Evolutionary conservation across 208 protist genomes (phyloP).

Genomic region (Leptomonas seymouri): DNA sequence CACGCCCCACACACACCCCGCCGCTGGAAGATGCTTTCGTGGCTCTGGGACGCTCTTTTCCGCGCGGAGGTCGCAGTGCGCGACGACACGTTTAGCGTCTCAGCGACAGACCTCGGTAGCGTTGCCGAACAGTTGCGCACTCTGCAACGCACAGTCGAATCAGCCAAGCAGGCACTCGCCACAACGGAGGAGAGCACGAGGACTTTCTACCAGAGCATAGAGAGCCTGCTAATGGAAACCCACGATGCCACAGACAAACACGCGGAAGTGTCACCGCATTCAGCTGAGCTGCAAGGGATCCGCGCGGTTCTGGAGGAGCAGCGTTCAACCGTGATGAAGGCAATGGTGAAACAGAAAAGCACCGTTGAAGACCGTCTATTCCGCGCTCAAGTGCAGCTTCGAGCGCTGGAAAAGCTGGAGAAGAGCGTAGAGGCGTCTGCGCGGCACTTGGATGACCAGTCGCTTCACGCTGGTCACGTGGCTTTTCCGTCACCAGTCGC

Average conservation of each 20-base stretch:
- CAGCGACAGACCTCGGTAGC: background rate
- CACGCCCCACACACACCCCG: too few relatives aligned
- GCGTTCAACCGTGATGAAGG: background rate
- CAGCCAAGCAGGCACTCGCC: background rate
- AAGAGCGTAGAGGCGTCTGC: constrained; percentile 3
- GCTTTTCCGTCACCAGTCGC: background rate
- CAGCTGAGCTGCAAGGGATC: background rate
- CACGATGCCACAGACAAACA: background rate
- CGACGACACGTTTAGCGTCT: constrained; percentile 11
- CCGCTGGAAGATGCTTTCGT: constrained; percentile 10
- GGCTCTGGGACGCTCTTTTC: constrained; percentile 2
- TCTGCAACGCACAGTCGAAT: background rate
- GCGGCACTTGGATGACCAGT: background rate
- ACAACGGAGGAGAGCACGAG: constrained; percentile 2
- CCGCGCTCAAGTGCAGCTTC: constrained; percentile 17
- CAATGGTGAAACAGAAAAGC: constrained; percentile 19
- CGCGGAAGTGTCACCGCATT: background rate
- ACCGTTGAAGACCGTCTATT: constrained; percentile 11
- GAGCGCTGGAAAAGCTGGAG: constrained; percentile 7
- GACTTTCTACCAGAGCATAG: constrained; percentile 15
- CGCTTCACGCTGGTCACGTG: background rate
- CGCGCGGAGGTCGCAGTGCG: background rate
- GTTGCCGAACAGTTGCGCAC: background rate
- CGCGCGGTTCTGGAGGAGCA: constrained; percentile 8
- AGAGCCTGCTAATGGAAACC: constrained; percentile 10